phyloP scores from a whole-genome alignment of 352 stramenopile species.

The Pythium biforme region DNA sequence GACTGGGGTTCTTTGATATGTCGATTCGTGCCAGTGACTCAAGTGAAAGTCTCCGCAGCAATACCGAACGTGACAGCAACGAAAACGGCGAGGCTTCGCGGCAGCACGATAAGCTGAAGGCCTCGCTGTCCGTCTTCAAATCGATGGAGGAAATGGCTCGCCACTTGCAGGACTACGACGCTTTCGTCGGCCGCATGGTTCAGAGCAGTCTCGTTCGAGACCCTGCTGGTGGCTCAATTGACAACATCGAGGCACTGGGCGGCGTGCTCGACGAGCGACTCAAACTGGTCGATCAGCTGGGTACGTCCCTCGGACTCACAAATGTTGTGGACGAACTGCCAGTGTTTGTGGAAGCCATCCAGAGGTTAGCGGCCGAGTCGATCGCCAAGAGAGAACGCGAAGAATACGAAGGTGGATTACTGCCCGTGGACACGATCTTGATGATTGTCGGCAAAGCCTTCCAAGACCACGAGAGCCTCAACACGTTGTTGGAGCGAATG shows the following conservation, averaged over 20 bases:
- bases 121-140: conserved; percentile 39
- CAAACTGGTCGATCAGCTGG: conserved; percentile 30
- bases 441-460: conserved; percentile 6
- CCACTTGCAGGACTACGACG: conserved; percentile 66
- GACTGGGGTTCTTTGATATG: conserved; percentile 32
- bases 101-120: conserved; percentile 19
- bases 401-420: neutral
- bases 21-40: conserved; percentile 23
- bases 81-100: conserved; percentile 3
- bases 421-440: conserved; percentile 3
- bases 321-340: conserved; percentile 37
- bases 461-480: neutral
- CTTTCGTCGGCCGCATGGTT: conserved; percentile 38
- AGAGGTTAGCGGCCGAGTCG: conserved; percentile 19
- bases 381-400: neutral
- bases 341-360: conserved; percentile 24
- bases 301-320: conserved; percentile 31
- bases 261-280: conserved; percentile 40
- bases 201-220: neutral
- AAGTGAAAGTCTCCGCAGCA: conserved; percentile 20
- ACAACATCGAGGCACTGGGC: conserved; percentile 36
- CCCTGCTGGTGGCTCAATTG: neutral
- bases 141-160: conserved; percentile 53
- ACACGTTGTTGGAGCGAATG: conserved; percentile 7
- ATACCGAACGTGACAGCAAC: neutral